phyloP scores from a whole-genome alignment of 345 rosid genomes.

The Eucalyptus leucophloia region DNA sequence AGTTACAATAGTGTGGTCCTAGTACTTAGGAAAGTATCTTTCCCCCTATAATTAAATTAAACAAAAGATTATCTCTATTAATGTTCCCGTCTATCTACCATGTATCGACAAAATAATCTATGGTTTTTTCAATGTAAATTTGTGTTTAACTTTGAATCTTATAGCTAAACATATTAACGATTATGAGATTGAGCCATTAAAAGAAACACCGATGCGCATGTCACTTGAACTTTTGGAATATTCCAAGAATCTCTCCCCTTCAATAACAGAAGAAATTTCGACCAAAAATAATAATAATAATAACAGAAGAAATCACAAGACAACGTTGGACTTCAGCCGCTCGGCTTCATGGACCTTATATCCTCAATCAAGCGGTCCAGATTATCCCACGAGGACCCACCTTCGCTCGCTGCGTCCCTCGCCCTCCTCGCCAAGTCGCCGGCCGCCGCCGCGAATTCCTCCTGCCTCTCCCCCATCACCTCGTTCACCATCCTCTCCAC shows the following conservation, averaged over 20 bases:
- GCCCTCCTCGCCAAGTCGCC: conserved; percentile 13
- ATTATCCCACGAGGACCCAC: conserved; percentile 24
- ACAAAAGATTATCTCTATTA: neutral
- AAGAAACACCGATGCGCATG: neutral
- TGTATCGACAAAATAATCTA: neutral
- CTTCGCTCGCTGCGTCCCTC: neutral
- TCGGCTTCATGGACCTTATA: neutral
- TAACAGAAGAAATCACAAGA: neutral
- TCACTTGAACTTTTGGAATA: neutral
- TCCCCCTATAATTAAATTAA: neutral
- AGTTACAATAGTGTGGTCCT: neutral
- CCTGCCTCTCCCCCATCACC: conserved; percentile 45
- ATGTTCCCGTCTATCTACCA: neutral
- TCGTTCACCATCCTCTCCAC: conserved; percentile 43
- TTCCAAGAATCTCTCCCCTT: neutral
- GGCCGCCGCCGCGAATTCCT: conserved; percentile 9
- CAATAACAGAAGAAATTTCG: neutral
- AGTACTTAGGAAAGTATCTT: neutral
- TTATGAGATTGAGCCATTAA: neutral
- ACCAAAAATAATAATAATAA: too few relatives aligned
- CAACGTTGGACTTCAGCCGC: neutral
- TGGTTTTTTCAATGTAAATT: neutral
- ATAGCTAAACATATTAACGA: neutral
- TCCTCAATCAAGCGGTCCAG: conserved; percentile 24
- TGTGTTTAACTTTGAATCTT: neutral